Percentiles rank a stretch among this genome's conserved stretches.
phyloP scores from a whole-genome alignment of 2,329 filamentous ascomycete genomes.

The Monosporascus sp. region DNA sequence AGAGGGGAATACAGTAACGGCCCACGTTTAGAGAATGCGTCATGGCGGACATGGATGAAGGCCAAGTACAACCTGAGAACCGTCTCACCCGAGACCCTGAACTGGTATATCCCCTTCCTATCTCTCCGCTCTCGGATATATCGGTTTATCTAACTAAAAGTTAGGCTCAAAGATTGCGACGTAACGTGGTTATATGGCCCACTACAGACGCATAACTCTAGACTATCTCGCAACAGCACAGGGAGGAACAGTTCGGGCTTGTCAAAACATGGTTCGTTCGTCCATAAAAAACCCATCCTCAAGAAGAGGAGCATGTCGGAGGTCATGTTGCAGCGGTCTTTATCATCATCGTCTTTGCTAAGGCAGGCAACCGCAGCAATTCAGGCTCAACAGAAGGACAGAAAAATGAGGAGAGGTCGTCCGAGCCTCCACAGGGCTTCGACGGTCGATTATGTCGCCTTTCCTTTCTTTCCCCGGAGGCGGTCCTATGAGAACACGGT shows the following conservation, averaged over 20 bases:
- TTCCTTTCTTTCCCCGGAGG: conserved; percentile 56
- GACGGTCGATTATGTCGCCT: conserved; percentile 62
- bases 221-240: conserved; percentile 41
- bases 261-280: conserved; percentile 57
- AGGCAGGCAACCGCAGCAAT: conserved; percentile 85
- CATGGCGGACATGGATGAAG: conserved; percentile 96
- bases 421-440: conserved; percentile 54
- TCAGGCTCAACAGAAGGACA: conserved; percentile 68
- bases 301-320: conserved; percentile 98
- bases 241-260: conserved; percentile 36
- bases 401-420: conserved; percentile 40
- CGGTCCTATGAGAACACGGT: conserved; percentile 59
- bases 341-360: conserved; percentile 82
- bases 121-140: background rate
- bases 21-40: conserved; percentile 85
- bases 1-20: conserved; percentile 74
- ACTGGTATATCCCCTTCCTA: conserved; percentile 62
- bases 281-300: conserved; percentile 83
- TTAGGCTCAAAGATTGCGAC: conserved; percentile 92
- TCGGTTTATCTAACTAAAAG: conserved; percentile 22
- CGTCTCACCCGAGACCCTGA: conserved; percentile 83
- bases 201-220: conserved; percentile 65
- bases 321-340: conserved; percentile 82
- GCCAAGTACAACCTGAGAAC: conserved; percentile 81
- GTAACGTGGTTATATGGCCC: conserved; percentile 97